phyloP scores from a whole-genome alignment of 2,329 filamentous ascomycete genomes.

The Penicillium nordicum region DNA sequence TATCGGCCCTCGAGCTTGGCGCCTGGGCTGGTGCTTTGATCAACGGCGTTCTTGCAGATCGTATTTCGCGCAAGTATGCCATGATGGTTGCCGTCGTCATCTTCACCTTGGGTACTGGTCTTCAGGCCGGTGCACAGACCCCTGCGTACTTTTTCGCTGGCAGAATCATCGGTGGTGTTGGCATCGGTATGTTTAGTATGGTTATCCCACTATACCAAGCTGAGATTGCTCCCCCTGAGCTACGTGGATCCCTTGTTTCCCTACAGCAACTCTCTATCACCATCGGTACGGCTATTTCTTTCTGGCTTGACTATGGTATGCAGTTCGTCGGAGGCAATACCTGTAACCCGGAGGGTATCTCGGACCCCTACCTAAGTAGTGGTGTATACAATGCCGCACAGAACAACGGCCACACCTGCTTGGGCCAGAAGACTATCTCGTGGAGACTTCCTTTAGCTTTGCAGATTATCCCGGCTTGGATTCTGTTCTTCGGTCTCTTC shows the following conservation, averaged over 20 bases:
- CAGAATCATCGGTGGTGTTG: conserved; percentile 28
- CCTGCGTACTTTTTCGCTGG: conserved; percentile 30
- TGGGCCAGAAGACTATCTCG: conserved; percentile 57
- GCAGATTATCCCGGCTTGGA: conserved; percentile 60
- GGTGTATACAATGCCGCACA: conserved; percentile 60
- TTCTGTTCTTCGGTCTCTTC: conserved; percentile 70
- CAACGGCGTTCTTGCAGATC: conserved; percentile 30
- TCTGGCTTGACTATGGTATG: conserved; percentile 55
- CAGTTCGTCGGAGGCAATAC: conserved; percentile 47
- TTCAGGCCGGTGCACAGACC: conserved; percentile 29
- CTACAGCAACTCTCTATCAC: conserved; percentile 64
- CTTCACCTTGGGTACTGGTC: conserved; percentile 32
- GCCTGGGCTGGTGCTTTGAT: conserved; percentile 33
- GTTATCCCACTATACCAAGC: conserved; percentile 31
- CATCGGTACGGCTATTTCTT: conserved; percentile 53
- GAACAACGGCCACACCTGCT: conserved; percentile 60
- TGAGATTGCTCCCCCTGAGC: conserved; percentile 54
- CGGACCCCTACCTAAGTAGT: conserved; percentile 14
- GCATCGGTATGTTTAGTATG: conserved; percentile 32
- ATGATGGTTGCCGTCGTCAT: conserved; percentile 35
- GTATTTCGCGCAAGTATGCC: conserved; percentile 32
- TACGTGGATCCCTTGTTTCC: conserved; percentile 63
- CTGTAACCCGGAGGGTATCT: conserved; percentile 11
- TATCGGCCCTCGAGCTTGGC: conserved; percentile 35
- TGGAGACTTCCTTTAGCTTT: conserved; percentile 49